Evolutionary conservation across 1,139 yeast species (phyloP), one percentile per base, ranked within the genome.

Genomic region (Petasospora rhodanensis): DNA sequence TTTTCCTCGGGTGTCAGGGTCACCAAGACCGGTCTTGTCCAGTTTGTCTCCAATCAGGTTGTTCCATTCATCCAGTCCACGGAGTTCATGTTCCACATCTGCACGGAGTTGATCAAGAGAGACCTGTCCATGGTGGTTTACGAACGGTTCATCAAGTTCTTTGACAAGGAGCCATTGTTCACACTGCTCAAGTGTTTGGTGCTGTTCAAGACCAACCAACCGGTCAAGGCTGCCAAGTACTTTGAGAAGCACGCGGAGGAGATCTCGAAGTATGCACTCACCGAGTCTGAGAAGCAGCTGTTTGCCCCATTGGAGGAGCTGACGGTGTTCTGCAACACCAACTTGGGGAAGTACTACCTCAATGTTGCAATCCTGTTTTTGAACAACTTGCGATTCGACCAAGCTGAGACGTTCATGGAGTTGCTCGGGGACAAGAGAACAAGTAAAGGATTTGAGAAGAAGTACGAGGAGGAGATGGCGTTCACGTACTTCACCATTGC

Each of bases 361-460:
- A 47, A 46, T 18, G 29, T 49, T 15, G 40, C 58, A 1, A 40
- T 45, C 16, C 24, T 49, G 27, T 54, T 52, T 30, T 26, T 42
- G 17, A 47, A 52, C 24, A 34, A 42, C 15, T 24, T 33, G 4
- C 29, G 41, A 9, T 50, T 49, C 15, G 41, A 42, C 18, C 40
- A 43, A 14, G 56, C 55, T 2, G 45, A 46, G 19, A 35, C 35
- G 29, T 47, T 52, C 18, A 43, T 44, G 22, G 44, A 58, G 47
- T 26, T 46, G 59, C 25, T 63, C 54, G 45, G 49, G 26, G 21
- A 52, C 55, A 43, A 52, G 60, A 38, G 45, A 22, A 33, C 32
- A 14, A 34, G 40, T 10, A 37, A 37, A 28, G 51, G 46, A 12
- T 44, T 41, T 26, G 49, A 43, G 29, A 37, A 43, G 26, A 45